Conservation (phyloP, 345 rosid genomes). For the Sisymbrium irio region DNA sequence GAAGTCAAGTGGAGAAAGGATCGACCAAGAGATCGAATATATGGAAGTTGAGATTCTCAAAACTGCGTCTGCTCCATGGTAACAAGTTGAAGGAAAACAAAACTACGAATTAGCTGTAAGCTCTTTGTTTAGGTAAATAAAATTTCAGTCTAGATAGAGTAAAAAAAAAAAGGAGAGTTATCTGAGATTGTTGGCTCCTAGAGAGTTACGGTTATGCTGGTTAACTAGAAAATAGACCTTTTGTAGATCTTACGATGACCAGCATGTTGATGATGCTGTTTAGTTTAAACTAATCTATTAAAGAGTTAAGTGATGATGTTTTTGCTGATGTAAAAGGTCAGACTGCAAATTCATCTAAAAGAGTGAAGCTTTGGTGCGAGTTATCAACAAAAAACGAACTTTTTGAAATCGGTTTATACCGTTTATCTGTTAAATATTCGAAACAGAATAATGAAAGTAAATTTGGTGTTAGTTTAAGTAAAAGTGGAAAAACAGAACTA, state of each 20-base stretch:
- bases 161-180: neutral
- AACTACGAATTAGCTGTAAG: neutral
- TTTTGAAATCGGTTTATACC: too few relatives aligned
- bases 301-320: too few relatives aligned
- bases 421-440: too few relatives aligned
- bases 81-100: neutral
- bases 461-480: too few relatives aligned
- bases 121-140: neutral
- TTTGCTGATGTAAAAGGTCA: too few relatives aligned
- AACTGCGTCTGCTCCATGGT: slow-evolving; percentile 51
- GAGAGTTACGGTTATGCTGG: neutral
- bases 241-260: too few relatives aligned
- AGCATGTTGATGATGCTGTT: neutral
- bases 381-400: too few relatives aligned
- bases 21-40: slow-evolving; percentile 17
- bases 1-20: slow-evolving; percentile 21
- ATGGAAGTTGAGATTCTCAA: slow-evolving; percentile 32
- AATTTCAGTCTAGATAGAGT: neutral
- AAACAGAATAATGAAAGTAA: too few relatives aligned
- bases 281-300: neutral
- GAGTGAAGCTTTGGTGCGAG: too few relatives aligned
- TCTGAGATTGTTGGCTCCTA: neutral
- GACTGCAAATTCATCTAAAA: too few relatives aligned
- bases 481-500: too few relatives aligned
- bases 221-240: neutral